These are phyloP conservation scores for Wallacemonas rigidus DNA, from an alignment of 208 protist species.

Conservation along the genomic window DNA sequence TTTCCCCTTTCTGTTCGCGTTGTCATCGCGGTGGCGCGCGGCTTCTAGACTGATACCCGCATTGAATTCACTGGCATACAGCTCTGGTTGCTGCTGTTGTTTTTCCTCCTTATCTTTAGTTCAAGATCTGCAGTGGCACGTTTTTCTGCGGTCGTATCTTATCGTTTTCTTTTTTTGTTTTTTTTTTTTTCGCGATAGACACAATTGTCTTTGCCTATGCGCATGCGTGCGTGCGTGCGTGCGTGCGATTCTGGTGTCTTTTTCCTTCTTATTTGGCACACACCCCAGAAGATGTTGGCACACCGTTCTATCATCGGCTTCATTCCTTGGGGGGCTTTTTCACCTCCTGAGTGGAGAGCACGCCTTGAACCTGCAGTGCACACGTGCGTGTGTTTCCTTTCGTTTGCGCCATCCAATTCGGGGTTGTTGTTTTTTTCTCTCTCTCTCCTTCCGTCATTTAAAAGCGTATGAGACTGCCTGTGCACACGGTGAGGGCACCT, in stretches of 20 bases:
- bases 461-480: background rate
- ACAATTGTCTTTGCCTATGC: background rate
- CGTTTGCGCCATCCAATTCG: no score
- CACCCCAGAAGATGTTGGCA: no score
- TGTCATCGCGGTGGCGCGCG: background rate
- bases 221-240: background rate
- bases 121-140: background rate
- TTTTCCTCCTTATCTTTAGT: slow-evolving; percentile 4
- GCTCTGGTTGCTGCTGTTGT: slow-evolving; percentile 9
- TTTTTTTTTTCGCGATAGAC: background rate
- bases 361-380: no score
- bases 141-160: slow-evolving; percentile 1
- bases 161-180: slow-evolving; percentile 15
- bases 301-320: no score
- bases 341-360: no score
- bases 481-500: no score
- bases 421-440: background rate
- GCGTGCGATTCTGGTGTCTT: background rate
- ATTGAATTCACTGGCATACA: no score
- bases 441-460: background rate
- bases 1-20: background rate
- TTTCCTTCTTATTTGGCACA: background rate
- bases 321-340: no score
- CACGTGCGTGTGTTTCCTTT: no score
- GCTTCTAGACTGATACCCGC: no score